Conservation (phyloP, 371 early-diverging fungal genomes). For the Mucor irregularis region DNA sequence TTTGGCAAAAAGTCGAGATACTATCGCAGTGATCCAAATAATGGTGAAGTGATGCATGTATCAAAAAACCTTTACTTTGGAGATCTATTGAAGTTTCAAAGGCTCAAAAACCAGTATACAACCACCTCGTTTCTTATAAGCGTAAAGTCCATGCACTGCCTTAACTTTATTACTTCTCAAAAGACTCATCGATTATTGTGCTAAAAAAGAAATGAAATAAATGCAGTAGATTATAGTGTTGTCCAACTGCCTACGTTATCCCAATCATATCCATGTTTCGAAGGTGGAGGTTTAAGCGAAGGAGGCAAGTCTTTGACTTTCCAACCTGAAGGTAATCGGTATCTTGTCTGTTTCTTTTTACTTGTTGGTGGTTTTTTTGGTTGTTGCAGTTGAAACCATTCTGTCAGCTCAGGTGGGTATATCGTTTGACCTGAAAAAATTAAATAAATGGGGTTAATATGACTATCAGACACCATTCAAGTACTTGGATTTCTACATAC, state of each 20-base stretch:
- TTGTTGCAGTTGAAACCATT: constrained; percentile 32
- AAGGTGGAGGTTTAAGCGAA: constrained; percentile 42
- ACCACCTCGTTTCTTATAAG: too few relatives aligned
- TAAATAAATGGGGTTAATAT: too few relatives aligned
- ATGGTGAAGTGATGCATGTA: neutral
- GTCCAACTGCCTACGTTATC: constrained; percentile 28
- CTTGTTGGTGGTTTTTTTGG: neutral
- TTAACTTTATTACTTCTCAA: too few relatives aligned
- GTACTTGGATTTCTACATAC: neutral
- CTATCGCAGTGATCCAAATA: neutral
- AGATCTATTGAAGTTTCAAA: too few relatives aligned
- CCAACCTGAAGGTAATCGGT: constrained; percentile 43
- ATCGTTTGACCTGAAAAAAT: constrained; percentile 10
- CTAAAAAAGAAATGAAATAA: neutral
- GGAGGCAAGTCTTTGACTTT: constrained; percentile 40
- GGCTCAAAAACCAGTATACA: too few relatives aligned
- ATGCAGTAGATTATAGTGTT: neutral
- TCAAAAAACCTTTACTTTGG: neutral
- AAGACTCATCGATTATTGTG: neutral
- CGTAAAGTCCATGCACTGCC: too few relatives aligned
- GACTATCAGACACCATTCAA: neutral
- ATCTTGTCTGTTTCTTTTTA: constrained; percentile 7
- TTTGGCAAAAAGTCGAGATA: neutral
- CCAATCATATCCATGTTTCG: constrained; percentile 34
- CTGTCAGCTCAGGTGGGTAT: constrained; percentile 29